Base-by-base conservation (phyloP, 1,284 basidiomycete species). In the Neonothopanus nambi region DNA sequence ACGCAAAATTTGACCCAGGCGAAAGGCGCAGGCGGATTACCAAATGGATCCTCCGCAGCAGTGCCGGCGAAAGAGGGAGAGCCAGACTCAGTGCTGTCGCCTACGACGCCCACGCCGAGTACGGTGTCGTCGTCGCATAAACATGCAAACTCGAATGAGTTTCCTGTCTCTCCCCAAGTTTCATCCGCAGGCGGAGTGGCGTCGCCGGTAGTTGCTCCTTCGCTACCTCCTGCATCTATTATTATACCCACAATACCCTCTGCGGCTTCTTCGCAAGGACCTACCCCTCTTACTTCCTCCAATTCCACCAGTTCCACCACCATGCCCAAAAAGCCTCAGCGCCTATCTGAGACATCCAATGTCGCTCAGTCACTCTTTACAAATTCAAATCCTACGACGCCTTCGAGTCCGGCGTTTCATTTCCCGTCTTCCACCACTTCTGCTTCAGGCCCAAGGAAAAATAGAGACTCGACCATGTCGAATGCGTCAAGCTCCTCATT, bases 401-500 rank as follows among this genome's bases (percentile, higher is more conserved):
- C 51, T 15, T 53, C 51, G 9, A 53, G 51, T 24, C 51, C 51
- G 12, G 44, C 24, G 17, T 53, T 53, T n/a, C 21, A 51, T n/a
- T 51, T 43, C 13, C 26, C n/a, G n/a, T n/a, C 48, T 18, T 24
- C 33, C 6, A 59, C 61, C 15, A 51, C 56, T 21, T 61, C 59
- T 33, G 9, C 30, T 28, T 53, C 52, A 15, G 48, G 18, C 36
- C 26, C 57, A 9, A 58, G 53, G 50, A 47, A 51, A 51, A 50
- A 42, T 24, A 38, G 37, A 45, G 48, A 53, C 26, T 57, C 65
- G 26, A 58, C 59, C 18, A 42, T 45, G 35, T 52, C 42, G 42
- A 60, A 55, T 52, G 55, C 43, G 46, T 46, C 48, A 37, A 43
- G 61, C 59, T 55, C 61, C 60, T 55, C 63, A 3, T 74, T 82